These are phyloP conservation scores for Magnolia officinalis DNA, from an alignment of 164 flowering plant genomes.

Conservation along the genomic window DNA sequence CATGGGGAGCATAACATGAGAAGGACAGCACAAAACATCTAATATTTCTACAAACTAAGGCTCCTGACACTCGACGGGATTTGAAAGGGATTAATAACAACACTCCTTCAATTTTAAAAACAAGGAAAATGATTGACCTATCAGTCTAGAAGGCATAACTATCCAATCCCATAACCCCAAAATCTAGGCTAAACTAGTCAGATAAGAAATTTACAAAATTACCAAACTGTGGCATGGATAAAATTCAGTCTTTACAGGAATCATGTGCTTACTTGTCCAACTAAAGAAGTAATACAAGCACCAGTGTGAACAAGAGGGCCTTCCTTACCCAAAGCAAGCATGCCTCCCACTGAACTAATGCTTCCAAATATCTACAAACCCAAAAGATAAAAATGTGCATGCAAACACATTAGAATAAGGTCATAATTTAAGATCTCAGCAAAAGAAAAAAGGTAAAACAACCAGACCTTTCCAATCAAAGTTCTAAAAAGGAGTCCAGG, in stretches of 20 bases:
- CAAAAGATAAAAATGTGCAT: neutral
- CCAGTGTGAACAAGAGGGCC: conserved; percentile 99
- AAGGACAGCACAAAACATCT: no score
- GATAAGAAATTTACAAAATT: neutral
- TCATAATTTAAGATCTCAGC: neutral
- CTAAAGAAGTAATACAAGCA: conserved; percentile 98
- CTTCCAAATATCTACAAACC: conserved; percentile 79
- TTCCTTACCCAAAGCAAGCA: conserved; percentile 95
- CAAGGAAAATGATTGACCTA: no score
- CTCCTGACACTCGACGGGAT: no score
- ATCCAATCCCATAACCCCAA: neutral
- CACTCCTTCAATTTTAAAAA: no score
- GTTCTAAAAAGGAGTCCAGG: conserved; percentile 95
- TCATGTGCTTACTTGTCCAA: conserved; percentile 71
- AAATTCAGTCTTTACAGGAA: no score
- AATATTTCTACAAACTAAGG: no score
- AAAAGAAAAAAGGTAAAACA: neutral
- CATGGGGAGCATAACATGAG: no score
- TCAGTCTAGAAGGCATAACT: no score
- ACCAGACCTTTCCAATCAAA: conserved; percentile 84
- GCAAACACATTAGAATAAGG: neutral
- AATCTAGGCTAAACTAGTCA: neutral
- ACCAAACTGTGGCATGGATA: neutral
- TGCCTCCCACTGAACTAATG: conserved; percentile 99
- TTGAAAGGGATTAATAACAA: no score